Evolutionary conservation across 306 rosid genomes (phyloP).

Genomic region (Pterocarpus santalinus): DNA sequence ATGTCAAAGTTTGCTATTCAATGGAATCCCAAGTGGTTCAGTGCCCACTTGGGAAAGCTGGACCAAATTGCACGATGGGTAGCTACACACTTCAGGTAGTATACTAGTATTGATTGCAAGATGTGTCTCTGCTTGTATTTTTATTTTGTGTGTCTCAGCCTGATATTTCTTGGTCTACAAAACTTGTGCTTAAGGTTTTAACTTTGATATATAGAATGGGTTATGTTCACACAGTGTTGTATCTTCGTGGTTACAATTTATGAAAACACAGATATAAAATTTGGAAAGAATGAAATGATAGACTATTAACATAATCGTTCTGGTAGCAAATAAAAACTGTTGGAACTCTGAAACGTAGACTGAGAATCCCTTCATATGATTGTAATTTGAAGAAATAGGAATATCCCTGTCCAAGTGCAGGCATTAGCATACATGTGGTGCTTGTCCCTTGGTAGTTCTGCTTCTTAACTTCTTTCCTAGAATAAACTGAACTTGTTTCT

Average conservation of each 20-base stretch:
- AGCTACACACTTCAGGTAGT: slow-evolving; percentile 83
- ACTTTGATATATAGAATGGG: background rate
- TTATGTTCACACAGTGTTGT: background rate
- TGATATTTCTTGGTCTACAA: background rate
- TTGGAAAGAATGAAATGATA: slow-evolving; percentile 2
- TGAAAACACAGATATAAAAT: background rate
- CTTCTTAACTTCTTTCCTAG: background rate
- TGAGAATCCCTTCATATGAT: background rate
- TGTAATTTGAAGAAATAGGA: too few relatives aligned
- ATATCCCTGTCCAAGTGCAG: background rate
- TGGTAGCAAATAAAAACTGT: slow-evolving; percentile 1
- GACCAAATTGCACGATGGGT: slow-evolving; percentile 78
- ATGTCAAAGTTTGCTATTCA: slow-evolving; percentile 70
- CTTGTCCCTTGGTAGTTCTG: background rate
- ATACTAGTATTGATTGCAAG: slow-evolving; percentile 28
- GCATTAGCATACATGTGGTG: background rate
- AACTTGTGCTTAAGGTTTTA: slow-evolving; percentile 18
- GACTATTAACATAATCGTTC: background rate
- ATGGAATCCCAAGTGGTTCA: slow-evolving; percentile 72
- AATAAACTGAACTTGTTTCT: slow-evolving; percentile 24
- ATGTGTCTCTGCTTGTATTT: slow-evolving; percentile 29
- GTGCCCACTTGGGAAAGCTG: slow-evolving; percentile 86
- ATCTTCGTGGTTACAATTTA: slow-evolving; percentile 11
- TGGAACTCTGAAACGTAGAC: background rate
- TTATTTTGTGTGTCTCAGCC: slow-evolving; percentile 15